Evolutionary conservation across 805 yeast genomes (phyloP).

Genomic region (Pichia californica): DNA sequence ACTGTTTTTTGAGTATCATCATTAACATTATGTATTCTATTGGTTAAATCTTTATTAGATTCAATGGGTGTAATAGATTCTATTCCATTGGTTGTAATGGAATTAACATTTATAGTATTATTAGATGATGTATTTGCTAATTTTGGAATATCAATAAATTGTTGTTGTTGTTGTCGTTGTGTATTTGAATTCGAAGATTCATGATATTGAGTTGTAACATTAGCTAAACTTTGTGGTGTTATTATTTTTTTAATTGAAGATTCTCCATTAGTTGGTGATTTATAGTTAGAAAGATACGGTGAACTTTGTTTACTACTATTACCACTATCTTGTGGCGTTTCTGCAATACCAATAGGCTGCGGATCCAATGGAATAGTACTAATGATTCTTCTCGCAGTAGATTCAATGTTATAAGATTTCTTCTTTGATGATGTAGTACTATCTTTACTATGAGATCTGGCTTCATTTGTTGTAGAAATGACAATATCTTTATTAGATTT

Average conservation of each 20-base stretch:
- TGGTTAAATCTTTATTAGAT: background rate
- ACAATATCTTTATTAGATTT: constrained; percentile 9
- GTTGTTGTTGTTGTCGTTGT: background rate
- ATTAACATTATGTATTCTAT: background rate
- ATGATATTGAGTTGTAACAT: constrained; percentile 2
- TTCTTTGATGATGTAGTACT: constrained; percentile 17
- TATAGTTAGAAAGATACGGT: constrained; percentile 12
- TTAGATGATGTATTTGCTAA: background rate
- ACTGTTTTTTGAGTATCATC: background rate
- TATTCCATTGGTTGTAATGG: no score
- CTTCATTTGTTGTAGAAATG: no score
- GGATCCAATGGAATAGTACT: constrained; percentile 80
- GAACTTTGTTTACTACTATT: constrained; percentile 14
- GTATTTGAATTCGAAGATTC: constrained; percentile 9
- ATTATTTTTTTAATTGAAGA: constrained; percentile 2
- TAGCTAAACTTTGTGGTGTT: constrained; percentile 9
- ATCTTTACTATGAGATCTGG: constrained; percentile 10
- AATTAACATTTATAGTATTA: background rate
- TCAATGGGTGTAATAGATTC: no score
- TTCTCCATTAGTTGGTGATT: constrained; percentile 10
- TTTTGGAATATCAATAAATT: background rate
- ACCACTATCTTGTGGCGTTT: constrained; percentile 15
- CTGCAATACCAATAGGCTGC: constrained; percentile 51
- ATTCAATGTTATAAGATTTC: constrained; percentile 46
- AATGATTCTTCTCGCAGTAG: constrained; percentile 67